Evolutionary conservation across 192 early-diverging fungal genomes (phyloP).

Genomic region (Backusella psychrophila): DNA sequence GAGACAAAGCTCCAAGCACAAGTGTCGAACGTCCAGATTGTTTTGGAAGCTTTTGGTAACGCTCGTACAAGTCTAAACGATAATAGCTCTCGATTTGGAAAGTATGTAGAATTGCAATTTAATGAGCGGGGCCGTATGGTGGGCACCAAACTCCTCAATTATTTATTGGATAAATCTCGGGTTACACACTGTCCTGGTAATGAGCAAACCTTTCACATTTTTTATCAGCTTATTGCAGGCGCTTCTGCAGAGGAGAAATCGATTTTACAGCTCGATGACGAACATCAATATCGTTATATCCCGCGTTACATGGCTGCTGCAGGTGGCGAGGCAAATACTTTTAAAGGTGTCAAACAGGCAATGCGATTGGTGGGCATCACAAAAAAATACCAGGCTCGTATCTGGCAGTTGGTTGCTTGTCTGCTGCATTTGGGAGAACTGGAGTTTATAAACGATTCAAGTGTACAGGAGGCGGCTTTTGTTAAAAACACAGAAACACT

Average conservation of each 20-base stretch:
- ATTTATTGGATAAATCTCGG: constrained; percentile 84
- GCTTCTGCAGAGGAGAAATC: constrained; percentile 71
- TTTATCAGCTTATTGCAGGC: constrained; percentile 94
- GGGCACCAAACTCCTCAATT: constrained; percentile 85
- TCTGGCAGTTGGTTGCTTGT: constrained; percentile 81
- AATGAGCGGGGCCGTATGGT: constrained; percentile 88
- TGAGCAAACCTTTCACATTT: constrained; percentile 92
- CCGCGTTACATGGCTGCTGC: constrained; percentile 53
- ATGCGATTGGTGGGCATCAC: constrained; percentile 86
- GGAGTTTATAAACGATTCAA: constrained; percentile 70
- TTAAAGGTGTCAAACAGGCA: constrained; percentile 67
- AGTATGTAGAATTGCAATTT: constrained; percentile 89
- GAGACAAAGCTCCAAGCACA: constrained; percentile 68
- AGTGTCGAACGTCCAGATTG: constrained; percentile 64
- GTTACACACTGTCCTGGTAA: constrained; percentile 59
- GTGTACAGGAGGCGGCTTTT: constrained; percentile 69
- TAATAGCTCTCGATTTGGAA: constrained; percentile 83
- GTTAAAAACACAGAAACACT: constrained; percentile 77
- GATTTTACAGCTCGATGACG: constrained; percentile 70
- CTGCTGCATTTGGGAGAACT: constrained; percentile 89
- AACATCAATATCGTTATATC: constrained; percentile 52
- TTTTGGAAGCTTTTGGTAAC: constrained; percentile 89
- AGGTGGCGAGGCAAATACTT: constrained; percentile 60
- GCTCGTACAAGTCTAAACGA: constrained; percentile 71
- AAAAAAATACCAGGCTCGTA: constrained; percentile 76